Evolutionary conservation across 805 yeast genomes (phyloP), one percentile per base, ranked within the genome.

Genomic region (Starmerella khaoyaiensis): DNA sequence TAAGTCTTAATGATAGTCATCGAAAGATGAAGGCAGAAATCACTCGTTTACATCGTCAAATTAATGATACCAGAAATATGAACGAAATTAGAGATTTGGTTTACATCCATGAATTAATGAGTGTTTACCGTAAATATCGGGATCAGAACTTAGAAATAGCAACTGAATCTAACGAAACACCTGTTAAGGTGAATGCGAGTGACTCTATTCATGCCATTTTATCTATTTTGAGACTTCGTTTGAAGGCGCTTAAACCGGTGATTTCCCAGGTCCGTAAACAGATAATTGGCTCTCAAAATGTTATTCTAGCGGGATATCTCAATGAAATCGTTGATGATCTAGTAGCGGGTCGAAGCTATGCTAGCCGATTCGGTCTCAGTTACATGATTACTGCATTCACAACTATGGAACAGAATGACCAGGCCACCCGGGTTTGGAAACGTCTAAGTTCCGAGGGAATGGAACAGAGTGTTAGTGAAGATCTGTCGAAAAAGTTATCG

Each of bases 301-400:
- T 23, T 18, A 41, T 40, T 14, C 35, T 51, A 24, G 14, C 28
- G 11, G 36, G 21, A 28, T 48, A 42, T 35, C 41, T 51, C 26
- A 35, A 40, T 24, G 52, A 49, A 31, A 43, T 51, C 21, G 40
- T 44, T 5, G 39, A 35, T 20, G 55, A 51, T 18, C 28, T 51
- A 8, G 35, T 34, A 5, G 36, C 40, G 12, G 47, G 45, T 19
- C 36, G 44, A 9, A 34, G 44, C 30, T 44, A 36, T 21, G 46
- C 52, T 16, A 36, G 49, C 8, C 44, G 33, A 8, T 49, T 44
- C 23, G 55, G 50, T 16, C 33, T 49, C 16, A 36, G 45, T 10
- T 51, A 48, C 28, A 14, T 51, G 35, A n/a, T 51, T 19, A 49
- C 53, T 3, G 51, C 55, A 3, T 46, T 46, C 26, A 36, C 39